Conservation (phyloP, 495 filamentous ascomycete species). For the Neurospora sp. region DNA sequence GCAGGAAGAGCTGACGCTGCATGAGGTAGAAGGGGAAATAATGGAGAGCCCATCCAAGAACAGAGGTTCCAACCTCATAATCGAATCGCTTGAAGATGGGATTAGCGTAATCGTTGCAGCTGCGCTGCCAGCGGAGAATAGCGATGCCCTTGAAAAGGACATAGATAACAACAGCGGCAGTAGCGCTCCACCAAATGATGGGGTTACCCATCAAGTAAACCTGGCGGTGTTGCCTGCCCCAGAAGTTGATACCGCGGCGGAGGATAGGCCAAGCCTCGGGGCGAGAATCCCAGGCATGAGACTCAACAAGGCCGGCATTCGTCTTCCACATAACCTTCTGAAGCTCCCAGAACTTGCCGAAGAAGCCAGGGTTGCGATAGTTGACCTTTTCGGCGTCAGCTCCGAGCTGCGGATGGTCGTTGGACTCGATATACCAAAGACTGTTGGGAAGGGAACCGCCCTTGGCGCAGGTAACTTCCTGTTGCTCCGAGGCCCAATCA, state of each 20-base stretch:
- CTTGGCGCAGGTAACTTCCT: slow-evolving; percentile 95
- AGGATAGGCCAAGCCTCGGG: slow-evolving; percentile 90
- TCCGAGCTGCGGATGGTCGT: slow-evolving; percentile 68
- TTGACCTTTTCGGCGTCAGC: slow-evolving; percentile 82
- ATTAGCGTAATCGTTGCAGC: slow-evolving; percentile 73
- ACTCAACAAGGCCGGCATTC: slow-evolving; percentile 91
- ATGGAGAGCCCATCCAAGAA: slow-evolving; percentile 89
- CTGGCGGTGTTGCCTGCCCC: slow-evolving; percentile 88
- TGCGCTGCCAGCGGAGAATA: slow-evolving; percentile 87
- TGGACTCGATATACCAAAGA: slow-evolving; percentile 90
- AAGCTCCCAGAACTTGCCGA: slow-evolving; percentile 99
- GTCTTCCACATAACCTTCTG: slow-evolving; percentile 99
- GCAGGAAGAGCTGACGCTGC: slow-evolving; percentile 88
- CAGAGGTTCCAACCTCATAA: slow-evolving; percentile 84
- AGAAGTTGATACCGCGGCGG: slow-evolving; percentile 96
- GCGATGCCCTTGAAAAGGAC: slow-evolving; percentile 76
- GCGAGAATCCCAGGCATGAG: slow-evolving; percentile 95
- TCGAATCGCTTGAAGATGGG: slow-evolving; percentile 88
- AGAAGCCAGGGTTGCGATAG: slow-evolving; percentile 87
- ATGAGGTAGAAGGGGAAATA: slow-evolving; percentile 97
- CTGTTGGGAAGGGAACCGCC: slow-evolving; percentile 91
- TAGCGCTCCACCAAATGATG: slow-evolving; percentile 87
- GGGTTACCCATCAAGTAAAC: slow-evolving; percentile 96
- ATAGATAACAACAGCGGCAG: slow-evolving; percentile 69
- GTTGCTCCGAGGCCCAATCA: slow-evolving; percentile 93